phyloP scores from a whole-genome alignment of 176 grass and related monocot species.

The Ampelocalamus luodianensis region DNA sequence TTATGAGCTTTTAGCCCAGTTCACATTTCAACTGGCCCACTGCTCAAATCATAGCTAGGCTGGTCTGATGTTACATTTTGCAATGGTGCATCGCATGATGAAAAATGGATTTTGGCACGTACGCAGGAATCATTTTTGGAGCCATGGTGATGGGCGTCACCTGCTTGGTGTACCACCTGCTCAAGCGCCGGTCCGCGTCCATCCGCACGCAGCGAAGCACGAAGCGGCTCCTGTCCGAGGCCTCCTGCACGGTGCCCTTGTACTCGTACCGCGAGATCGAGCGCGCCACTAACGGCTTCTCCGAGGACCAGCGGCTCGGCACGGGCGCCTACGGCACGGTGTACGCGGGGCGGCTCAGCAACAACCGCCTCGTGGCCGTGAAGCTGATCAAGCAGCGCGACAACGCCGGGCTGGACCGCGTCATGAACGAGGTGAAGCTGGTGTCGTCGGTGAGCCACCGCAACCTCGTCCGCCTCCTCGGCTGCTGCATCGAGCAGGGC shows the following conservation, averaged over 20 bases:
- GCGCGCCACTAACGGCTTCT: slow-evolving; percentile 64
- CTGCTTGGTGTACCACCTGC: slow-evolving; percentile 38
- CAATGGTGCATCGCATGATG: not conserved
- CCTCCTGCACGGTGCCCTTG: slow-evolving; percentile 50
- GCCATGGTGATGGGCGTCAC: slow-evolving; percentile 40
- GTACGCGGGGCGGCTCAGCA: slow-evolving; percentile 50
- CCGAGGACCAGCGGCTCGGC: slow-evolving; percentile 53
- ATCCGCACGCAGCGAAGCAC: slow-evolving; percentile 38
- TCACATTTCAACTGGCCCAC: not conserved
- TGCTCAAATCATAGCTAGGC: not conserved
- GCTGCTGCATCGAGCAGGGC: slow-evolving; percentile 69
- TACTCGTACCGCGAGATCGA: slow-evolving; percentile 80
- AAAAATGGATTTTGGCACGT: not conserved
- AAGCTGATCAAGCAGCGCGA: slow-evolving; percentile 66
- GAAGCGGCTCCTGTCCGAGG: slow-evolving; percentile 45
- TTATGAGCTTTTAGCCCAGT: not conserved
- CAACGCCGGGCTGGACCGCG: slow-evolving; percentile 36
- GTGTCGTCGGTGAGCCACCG: slow-evolving; percentile 62
- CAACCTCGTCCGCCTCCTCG: slow-evolving; percentile 72
- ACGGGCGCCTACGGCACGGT: slow-evolving; percentile 83
- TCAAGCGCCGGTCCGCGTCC: slow-evolving; percentile 46
- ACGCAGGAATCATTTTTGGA: slow-evolving; percentile 52
- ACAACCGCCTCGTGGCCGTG: slow-evolving; percentile 54
- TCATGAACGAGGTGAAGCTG: slow-evolving; percentile 79
- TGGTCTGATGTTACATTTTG: not conserved